Percentiles rank a stretch among this genome's conserved stretches.
phyloP scores from a whole-genome alignment of 345 rosid species.

The Pistacia atlantica region DNA sequence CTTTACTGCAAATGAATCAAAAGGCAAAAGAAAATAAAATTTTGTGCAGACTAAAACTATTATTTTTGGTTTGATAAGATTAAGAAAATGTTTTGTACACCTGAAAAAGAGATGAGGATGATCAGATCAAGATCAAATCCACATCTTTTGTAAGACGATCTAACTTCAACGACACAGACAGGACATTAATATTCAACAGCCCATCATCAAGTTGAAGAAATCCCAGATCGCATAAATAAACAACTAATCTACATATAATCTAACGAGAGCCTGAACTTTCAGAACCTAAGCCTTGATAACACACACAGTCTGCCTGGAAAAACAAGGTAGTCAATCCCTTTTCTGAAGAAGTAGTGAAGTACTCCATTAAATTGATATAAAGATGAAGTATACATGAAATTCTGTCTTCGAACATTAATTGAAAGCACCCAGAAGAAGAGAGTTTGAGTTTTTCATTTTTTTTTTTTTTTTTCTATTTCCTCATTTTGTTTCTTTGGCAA shows the following conservation, averaged over 20 bases:
- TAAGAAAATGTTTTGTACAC: constrained; percentile 26
- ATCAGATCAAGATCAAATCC: constrained; percentile 23
- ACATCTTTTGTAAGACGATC: constrained; percentile 15
- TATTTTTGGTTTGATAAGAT: not conserved
- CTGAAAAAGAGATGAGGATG: not conserved
- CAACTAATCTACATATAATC: constrained; percentile 22
- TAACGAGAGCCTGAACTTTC: not conserved
- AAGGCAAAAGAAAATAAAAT: not conserved
- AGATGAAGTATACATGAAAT: too few species aligned
- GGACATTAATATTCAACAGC: not conserved
- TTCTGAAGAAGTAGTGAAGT: too few species aligned
- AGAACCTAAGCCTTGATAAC: too few species aligned
- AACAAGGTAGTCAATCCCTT: too few species aligned
- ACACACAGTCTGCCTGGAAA: too few species aligned
- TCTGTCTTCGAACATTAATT: too few species aligned
- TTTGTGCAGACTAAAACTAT: not conserved
- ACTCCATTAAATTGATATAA: too few species aligned
- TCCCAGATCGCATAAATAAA: constrained; percentile 20
- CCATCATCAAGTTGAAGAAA: not conserved
- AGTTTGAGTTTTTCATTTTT: too few species aligned
- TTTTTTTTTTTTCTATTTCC: too few species aligned
- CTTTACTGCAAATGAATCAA: too few species aligned
- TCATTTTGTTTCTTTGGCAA: not conserved
- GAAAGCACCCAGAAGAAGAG: too few species aligned
- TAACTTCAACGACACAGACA: constrained; percentile 23